phyloP scores from a whole-genome alignment of 1,139 yeast genomes.

The Dujonia santamariae region DNA sequence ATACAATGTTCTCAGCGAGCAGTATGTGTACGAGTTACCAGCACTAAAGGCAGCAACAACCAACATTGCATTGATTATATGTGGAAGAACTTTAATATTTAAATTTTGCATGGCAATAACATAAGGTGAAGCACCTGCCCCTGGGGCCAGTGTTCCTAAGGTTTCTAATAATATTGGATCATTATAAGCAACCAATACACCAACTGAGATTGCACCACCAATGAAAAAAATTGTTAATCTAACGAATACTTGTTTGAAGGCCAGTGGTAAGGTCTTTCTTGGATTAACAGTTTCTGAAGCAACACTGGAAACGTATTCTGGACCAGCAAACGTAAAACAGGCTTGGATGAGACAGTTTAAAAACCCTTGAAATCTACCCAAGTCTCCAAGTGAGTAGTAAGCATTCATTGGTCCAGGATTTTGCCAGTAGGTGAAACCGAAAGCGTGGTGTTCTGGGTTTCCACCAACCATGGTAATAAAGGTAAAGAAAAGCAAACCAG shows the following conservation, averaged over 20 bases:
- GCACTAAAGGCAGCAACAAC: constrained; percentile 68
- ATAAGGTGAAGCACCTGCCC: constrained; percentile 21
- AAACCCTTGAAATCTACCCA: constrained; percentile 21
- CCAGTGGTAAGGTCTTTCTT: constrained; percentile 13
- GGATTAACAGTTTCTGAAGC: constrained; percentile 15
- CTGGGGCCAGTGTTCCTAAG: constrained; percentile 14
- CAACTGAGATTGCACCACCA: constrained; percentile 15
- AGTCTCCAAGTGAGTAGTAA: constrained; percentile 13
- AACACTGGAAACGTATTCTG: constrained; percentile 17
- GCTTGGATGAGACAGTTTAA: constrained; percentile 18
- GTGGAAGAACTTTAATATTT: constrained; percentile 46
- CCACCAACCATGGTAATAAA: constrained; percentile 21
- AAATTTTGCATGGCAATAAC: constrained; percentile 22
- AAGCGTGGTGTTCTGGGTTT: constrained; percentile 19
- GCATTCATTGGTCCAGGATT: constrained; percentile 19
- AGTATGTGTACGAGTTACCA: constrained; percentile 69
- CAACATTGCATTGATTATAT: constrained; percentile 59
- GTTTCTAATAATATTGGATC: constrained; percentile 10
- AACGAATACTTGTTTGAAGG: constrained; percentile 14
- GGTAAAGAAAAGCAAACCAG: constrained; percentile 17
- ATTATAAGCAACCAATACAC: constrained; percentile 14
- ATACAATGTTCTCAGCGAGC: constrained; percentile 55
- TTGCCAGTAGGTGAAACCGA: constrained; percentile 20
- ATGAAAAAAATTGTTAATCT: constrained; percentile 14
- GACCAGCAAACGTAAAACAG: constrained; percentile 20